Conservation (phyloP, 2,329 filamentous ascomycete genomes). For the Aspergillus fumigatus region DNA sequence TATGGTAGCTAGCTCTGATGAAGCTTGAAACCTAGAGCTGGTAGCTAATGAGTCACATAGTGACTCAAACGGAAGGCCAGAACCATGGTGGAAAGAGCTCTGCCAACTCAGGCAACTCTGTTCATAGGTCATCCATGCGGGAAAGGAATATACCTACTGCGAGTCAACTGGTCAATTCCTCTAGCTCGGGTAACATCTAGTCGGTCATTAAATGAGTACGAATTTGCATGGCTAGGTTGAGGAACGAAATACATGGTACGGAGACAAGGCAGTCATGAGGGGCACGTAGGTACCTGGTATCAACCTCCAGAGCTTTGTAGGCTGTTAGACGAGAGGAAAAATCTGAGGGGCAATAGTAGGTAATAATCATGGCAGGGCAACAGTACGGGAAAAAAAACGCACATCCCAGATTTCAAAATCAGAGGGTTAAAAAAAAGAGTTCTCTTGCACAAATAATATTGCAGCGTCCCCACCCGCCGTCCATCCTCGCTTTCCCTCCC, state of each 20-base stretch:
- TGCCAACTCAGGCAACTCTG: not conserved
- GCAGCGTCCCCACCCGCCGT: slow-evolving; percentile 21
- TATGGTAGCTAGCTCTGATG: not conserved
- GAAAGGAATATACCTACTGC: not conserved
- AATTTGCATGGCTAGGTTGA: not conserved
- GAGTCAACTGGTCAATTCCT: not conserved
- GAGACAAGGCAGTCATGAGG: not conserved
- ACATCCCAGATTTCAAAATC: slow-evolving; percentile 9
- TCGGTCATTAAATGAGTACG: not conserved
- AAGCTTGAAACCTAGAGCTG: not conserved
- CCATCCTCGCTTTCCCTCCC: slow-evolving; percentile 16
- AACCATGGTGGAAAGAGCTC: not conserved
- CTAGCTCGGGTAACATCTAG: not conserved
- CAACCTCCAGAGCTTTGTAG: slow-evolving; percentile 1
- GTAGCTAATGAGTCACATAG: not conserved
- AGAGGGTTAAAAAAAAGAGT: slow-evolving; percentile 21
- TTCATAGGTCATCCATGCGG: not conserved
- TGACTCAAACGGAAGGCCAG: not conserved
- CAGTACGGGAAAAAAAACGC: slow-evolving; percentile 6
- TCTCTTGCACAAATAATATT: slow-evolving; percentile 14
- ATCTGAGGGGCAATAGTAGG: slow-evolving; percentile 4
- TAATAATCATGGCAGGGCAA: not conserved
- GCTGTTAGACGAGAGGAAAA: slow-evolving; percentile 3
- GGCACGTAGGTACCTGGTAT: not conserved
- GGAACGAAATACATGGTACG: not conserved